Conservation (phyloP, 2,329 filamentous ascomycete species). For the Penicillium paneum region DNA sequence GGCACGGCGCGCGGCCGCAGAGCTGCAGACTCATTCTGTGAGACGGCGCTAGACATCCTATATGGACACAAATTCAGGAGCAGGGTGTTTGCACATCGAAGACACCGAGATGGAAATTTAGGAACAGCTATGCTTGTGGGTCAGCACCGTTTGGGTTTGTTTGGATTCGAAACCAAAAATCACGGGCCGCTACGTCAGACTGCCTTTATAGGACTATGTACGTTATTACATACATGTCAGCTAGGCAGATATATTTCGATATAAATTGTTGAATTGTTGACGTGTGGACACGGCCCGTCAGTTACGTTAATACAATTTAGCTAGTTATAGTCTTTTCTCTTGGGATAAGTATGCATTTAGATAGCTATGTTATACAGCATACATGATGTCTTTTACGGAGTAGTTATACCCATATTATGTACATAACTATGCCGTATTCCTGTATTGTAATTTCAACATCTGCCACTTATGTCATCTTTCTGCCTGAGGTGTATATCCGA, state of each 20-base stretch:
- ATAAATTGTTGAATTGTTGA: conserved; percentile 1
- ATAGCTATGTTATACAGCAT: too few relatives aligned
- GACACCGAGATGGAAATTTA: background rate
- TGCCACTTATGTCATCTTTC: background rate
- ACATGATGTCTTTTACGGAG: too few relatives aligned
- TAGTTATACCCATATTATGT: too few relatives aligned
- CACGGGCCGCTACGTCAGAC: conserved; percentile 6
- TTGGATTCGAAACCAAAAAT: conserved; percentile 2
- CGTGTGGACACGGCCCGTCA: too few relatives aligned
- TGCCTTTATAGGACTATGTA: background rate
- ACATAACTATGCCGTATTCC: background rate
- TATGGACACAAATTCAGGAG: conserved; percentile 10
- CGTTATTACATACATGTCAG: background rate
- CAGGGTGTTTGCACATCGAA: conserved; percentile 19
- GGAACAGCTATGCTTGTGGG: background rate
- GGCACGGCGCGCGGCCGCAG: conserved; percentile 36
- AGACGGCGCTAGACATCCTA: conserved; percentile 33
- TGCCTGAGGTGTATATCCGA: background rate
- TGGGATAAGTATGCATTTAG: background rate
- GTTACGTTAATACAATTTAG: background rate
- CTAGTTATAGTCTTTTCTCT: background rate
- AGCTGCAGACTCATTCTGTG: conserved; percentile 25
- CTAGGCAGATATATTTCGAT: conserved; percentile 1
- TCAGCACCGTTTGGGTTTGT: background rate
- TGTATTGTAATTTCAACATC: background rate